A percentile compares a stretch with the other conserved stretches of the same genome.
Evolutionary conservation across 257 asterid species (phyloP).

Genomic region (Solanum habrochaites): DNA sequence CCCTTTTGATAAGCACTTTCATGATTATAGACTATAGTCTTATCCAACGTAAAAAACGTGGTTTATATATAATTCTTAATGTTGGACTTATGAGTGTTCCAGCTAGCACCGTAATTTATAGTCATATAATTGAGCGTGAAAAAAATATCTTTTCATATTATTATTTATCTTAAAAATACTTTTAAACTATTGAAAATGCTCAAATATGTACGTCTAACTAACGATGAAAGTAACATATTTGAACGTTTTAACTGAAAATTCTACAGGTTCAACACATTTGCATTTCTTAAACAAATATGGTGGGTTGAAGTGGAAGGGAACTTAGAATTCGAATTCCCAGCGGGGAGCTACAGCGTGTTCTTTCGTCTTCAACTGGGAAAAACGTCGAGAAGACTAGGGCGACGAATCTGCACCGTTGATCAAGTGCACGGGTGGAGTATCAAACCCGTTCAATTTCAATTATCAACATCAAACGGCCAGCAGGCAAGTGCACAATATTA

Average conservation of each 20-base stretch:
- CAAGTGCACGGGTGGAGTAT: constrained; percentile 43
- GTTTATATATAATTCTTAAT: neutral
- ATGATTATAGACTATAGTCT: neutral
- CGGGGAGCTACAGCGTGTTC: constrained; percentile 33
- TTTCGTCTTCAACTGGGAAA: constrained; percentile 37
- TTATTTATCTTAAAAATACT: neutral
- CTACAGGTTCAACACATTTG: constrained; percentile 27
- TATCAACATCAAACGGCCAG: constrained; percentile 26
- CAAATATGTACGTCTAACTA: neutral
- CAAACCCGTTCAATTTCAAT: constrained; percentile 37
- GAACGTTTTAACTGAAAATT: neutral
- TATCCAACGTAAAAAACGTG: neutral
- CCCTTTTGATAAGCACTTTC: neutral
- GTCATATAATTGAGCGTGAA: neutral
- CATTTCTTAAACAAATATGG: constrained; percentile 53
- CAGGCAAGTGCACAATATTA: constrained; percentile 8
- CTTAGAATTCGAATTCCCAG: constrained; percentile 45
- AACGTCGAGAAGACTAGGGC: constrained; percentile 10
- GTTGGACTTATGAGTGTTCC: neutral
- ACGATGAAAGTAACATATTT: neutral
- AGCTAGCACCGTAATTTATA: neutral
- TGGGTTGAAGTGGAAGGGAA: constrained; percentile 50
- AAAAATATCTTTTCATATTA: neutral
- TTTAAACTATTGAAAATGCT: neutral
- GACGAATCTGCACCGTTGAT: constrained; percentile 8